Base-by-base conservation (phyloP, 768 basidiomycete genomes). In the Leucogyrophana mollusca region DNA sequence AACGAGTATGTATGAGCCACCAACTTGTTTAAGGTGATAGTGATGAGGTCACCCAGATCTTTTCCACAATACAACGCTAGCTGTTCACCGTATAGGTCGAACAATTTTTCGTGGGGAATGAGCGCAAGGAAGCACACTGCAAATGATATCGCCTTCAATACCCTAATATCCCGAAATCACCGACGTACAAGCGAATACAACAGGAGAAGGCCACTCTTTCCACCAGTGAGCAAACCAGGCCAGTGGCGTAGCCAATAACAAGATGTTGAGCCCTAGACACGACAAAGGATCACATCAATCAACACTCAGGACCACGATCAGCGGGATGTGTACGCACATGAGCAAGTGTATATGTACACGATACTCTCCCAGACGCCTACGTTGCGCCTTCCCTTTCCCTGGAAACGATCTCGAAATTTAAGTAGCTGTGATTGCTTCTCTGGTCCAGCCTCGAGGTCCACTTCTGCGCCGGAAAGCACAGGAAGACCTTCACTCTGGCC, bases 1-100 rank as follows among this genome's bases (percentile, higher is more conserved):
- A 38, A n/a, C 4, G 17, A 24, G 16, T 34, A 50, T 22, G n/a
- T n/a, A 22, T 2, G 34, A 56, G 13, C 18, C 38, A 47, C 74
- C 35, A 42, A 83, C 83, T 87, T 87, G 64, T 83, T 82, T 33
- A 86, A 59, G 0, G 84, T 82, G 32, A 86, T 71, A 10, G 76
- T 65, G 17, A 87, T 59, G n/a, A 88, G 62, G 54, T 89, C 86
- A 6, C 87, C 87, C 5, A 88, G 58, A 48, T 82, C 69, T 50
- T 66, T 69, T 22, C 79, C 78, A 13, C 70, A 71, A 52, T 78
- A 81, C 40, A 77, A 49, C 0, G 74, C 68, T 49, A 78, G 64
- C 69, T 64, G 78, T 73, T 56, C 85, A 9, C 73, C 76, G 33
- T 80, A 80, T 66, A 73, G 88, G 51, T 89, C 86, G 52, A 86